Evolutionary conservation across 73 alveolate species (phyloP).

Genomic region (Stentor coeruleus): DNA sequence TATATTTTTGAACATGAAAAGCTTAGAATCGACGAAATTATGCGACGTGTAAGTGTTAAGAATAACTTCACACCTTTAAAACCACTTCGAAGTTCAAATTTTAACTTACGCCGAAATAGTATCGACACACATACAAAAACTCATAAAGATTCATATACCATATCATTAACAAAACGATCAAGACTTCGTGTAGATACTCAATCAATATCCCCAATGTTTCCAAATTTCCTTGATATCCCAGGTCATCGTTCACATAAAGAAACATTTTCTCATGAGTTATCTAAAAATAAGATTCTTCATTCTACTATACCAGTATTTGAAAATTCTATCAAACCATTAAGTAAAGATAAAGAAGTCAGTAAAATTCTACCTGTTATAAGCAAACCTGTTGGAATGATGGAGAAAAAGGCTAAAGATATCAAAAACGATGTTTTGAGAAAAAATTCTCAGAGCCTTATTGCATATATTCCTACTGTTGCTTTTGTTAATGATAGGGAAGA

Average conservation of each 20-base stretch:
- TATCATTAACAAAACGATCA: no score
- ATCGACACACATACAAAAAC: background rate
- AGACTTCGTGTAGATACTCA: background rate
- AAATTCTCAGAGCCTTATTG: background rate
- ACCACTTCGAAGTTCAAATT: background rate
- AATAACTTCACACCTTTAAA: background rate
- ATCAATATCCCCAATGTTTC: background rate
- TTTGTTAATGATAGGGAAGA: no score
- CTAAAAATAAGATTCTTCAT: background rate
- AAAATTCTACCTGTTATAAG: background rate
- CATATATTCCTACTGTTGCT: background rate
- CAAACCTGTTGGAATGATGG: background rate
- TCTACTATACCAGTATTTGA: background rate
- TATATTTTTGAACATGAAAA: background rate
- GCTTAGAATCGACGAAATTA: background rate
- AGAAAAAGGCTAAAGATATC: background rate
- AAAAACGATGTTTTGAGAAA: background rate
- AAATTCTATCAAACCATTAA: no score
- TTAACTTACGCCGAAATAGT: background rate
- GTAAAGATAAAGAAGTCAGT: background rate
- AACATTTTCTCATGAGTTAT: no score
- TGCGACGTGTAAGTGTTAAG: background rate
- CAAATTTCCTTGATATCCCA: no score
- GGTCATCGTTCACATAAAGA: background rate
- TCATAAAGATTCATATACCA: background rate